Percentiles rank a stretch among this genome's conserved stretches.
These are phyloP conservation scores for Lunularia cruciata DNA, from an alignment of 225 moss, liverwort and hornwort genomes.

Conservation along the genomic window DNA sequence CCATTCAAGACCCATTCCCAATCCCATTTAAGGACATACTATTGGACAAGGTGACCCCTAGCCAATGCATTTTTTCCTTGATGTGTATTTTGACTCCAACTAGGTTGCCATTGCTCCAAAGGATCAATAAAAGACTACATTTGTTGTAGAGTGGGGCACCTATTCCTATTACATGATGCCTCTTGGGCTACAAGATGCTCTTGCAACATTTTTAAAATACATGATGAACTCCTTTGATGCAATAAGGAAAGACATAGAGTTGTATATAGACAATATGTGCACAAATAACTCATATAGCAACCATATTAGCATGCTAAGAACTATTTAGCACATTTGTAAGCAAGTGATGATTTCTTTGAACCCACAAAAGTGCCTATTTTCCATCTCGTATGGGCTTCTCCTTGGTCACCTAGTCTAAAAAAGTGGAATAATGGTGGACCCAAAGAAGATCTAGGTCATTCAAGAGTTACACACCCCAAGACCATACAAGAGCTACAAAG, in stretches of 20 bases:
- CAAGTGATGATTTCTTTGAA: too few relatives aligned
- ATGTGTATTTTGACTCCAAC: neutral
- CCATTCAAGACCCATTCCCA: neutral
- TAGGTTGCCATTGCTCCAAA: neutral
- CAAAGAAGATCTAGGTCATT: too few relatives aligned
- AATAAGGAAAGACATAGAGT: neutral
- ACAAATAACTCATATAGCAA: too few relatives aligned
- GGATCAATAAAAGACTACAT: neutral
- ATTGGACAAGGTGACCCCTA: neutral
- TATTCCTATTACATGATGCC: neutral
- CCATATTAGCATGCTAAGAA: too few relatives aligned
- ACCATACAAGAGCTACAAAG: too few relatives aligned
- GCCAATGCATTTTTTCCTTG: neutral
- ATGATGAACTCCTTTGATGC: neutral
- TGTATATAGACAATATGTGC: neutral
- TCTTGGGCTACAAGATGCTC: neutral
- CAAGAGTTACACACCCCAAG: too few relatives aligned
- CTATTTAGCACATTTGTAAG: too few relatives aligned
- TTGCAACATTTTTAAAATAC: neutral
- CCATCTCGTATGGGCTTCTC: too few relatives aligned
- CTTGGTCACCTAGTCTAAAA: too few relatives aligned
- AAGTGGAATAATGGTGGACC: too few relatives aligned
- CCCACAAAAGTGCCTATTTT: too few relatives aligned
- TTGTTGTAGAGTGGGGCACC: neutral
- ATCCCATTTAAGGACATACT: neutral